A percentile compares a stretch with the other conserved stretches of the same genome.
These are phyloP conservation scores for Passiflora organensis DNA, from an alignment of 345 rosid genomes.

Conservation along the genomic window DNA sequence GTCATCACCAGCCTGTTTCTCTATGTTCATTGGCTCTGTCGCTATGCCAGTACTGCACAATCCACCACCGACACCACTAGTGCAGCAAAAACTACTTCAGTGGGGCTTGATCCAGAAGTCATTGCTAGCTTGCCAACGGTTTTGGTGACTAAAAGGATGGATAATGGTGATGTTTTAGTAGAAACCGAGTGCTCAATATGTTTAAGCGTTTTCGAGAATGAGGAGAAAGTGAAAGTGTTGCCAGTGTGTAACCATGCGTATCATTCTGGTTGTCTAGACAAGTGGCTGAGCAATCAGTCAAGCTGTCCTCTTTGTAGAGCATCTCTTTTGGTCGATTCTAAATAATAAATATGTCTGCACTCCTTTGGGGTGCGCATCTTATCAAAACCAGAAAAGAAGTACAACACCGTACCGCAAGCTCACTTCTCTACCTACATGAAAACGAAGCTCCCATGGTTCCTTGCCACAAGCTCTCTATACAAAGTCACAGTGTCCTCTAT, in stretches of 20 bases:
- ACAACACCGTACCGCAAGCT: too few species aligned
- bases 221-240: constrained; percentile 61
- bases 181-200: constrained; percentile 60
- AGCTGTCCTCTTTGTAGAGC: constrained; percentile 74
- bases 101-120: constrained; percentile 21
- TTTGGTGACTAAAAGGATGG: not conserved
- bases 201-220: constrained; percentile 58
- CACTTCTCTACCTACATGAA: too few species aligned
- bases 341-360: not conserved
- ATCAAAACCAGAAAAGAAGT: too few species aligned
- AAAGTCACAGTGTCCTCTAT: too few species aligned
- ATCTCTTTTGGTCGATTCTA: constrained; percentile 12
- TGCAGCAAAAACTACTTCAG: constrained; percentile 1
- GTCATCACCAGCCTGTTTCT: constrained; percentile 30
- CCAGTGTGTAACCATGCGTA: constrained; percentile 56
- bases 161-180: not conserved
- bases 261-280: constrained; percentile 65
- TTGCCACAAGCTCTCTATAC: too few species aligned
- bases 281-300: constrained; percentile 56
- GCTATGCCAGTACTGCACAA: not conserved
- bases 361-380: not conserved
- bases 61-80: not conserved
- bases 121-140: constrained; percentile 25
- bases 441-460: too few species aligned
- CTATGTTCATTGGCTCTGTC: constrained; percentile 39